Evolutionary conservation across 371 early-diverging fungal genomes (phyloP), one percentile per base, ranked within the genome.

Genomic region (Nosema granulosis): DNA sequence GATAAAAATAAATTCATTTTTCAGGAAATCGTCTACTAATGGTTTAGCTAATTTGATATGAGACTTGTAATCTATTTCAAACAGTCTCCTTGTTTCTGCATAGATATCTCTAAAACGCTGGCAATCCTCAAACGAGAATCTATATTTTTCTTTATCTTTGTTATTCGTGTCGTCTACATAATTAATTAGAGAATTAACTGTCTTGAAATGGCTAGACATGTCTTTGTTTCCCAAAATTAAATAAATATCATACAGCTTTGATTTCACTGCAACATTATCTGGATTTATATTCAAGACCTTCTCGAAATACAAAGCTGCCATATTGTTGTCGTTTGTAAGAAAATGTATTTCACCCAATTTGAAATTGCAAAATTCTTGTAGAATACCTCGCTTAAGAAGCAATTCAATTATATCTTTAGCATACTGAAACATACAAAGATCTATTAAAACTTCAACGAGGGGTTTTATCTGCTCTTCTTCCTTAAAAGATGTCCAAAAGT

Each of bases 211-310:
- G 20, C 76, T 72, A 29, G 85, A 83, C 32, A 83, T 35, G 32
- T 79, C 80, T 16, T 63, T 63, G 58, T 85, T 77, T 28, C 83
- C 83, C 9, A 67, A 31, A 32, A 71, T 75, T 59, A 67, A 68
- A 67, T 85, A 83, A 0, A 85, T 79, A 56, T 80, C 68, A 49
- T 81, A 79, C 13, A 85, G 73, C 28, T 73, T 77, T 31, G 72
- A 72, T 51, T 83, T 79, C 13, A 76, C 71, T 38, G 70, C 68
- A 50, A 76, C 71, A 58, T 73, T 70, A 24, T 49, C 54, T 20
- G 74, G 77, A 66, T 75, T 72, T 20, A 51, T 62, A 38, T 70
- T 20, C 18, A 85, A 75, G 26, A 79, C 72, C n/a, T 71, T 54
- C 20, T 73, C 79, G 35, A 61, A 81, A 52, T 71, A 59, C 6